Conservation (phyloP, 495 filamentous ascomycete species). For the Parathielavia appendiculata region DNA sequence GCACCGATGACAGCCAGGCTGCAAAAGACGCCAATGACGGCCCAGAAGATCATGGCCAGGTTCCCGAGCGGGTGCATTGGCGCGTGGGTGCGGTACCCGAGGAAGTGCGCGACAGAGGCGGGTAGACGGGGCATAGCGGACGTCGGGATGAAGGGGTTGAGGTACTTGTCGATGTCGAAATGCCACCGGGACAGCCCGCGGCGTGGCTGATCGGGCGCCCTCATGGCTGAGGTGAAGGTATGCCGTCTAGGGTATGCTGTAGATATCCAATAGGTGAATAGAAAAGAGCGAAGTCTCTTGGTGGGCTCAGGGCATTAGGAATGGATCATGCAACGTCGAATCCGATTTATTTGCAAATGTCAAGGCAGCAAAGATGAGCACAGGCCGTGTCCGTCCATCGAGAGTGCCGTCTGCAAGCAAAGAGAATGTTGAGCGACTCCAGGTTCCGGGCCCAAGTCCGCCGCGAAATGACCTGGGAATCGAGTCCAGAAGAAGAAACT, state of each 20-base stretch:
- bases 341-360: neutral
- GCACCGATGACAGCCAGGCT: constrained; percentile 46
- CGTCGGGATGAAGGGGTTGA: constrained; percentile 58
- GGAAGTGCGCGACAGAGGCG: constrained; percentile 43
- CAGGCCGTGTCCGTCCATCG: too few species aligned
- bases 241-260: neutral
- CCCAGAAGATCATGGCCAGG: constrained; percentile 46
- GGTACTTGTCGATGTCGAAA: constrained; percentile 60
- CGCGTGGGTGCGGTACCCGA: constrained; percentile 45
- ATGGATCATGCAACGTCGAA: neutral
- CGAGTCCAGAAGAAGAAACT: neutral
- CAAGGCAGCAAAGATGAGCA: neutral
- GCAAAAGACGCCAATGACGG: constrained; percentile 51
- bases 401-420: too few species aligned
- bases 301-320: neutral
- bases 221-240: neutral
- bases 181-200: constrained; percentile 35
- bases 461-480: too few species aligned
- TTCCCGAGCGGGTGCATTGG: constrained; percentile 40
- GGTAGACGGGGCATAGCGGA: constrained; percentile 45
- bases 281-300: neutral
- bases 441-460: too few species aligned
- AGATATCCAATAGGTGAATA: neutral
- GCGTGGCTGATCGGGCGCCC: neutral
- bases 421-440: neutral